Conservation (phyloP, 2,329 filamentous ascomycete species). For the Fonsecaea nubica region DNA sequence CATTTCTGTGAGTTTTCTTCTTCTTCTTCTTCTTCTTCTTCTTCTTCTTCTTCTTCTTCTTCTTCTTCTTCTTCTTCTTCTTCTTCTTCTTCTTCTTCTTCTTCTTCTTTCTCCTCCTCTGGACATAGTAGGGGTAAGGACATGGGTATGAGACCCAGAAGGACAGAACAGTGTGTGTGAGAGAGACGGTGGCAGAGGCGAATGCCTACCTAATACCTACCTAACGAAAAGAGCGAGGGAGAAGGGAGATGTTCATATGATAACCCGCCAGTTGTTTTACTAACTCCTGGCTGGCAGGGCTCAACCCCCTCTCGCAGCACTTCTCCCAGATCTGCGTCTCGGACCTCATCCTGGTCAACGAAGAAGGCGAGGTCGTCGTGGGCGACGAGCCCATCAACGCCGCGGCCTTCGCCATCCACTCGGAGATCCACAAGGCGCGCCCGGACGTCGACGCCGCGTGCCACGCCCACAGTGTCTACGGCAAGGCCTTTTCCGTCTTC, state of each 20-base stretch:
- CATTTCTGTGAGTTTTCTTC: constrained; percentile 45
- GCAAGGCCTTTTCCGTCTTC: constrained; percentile 57
- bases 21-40: no score
- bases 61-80: no score
- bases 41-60: no score
- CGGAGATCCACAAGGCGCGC: constrained; percentile 62
- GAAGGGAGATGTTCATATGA: no score
- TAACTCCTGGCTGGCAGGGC: constrained; percentile 39
- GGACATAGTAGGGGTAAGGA: no score
- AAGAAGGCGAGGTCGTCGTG: constrained; percentile 50
- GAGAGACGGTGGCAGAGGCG: neutral
- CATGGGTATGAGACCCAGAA: neutral
- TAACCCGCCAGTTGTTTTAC: neutral
- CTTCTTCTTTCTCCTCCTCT: no score
- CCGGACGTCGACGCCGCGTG: constrained; percentile 52
- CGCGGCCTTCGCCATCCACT: constrained; percentile 57
- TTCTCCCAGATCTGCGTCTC: constrained; percentile 52
- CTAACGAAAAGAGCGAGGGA: no score
- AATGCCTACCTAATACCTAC: no score
- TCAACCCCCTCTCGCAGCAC: constrained; percentile 54
- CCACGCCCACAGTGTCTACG: constrained; percentile 51
- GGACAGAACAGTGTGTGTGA: neutral
- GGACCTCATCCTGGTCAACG: constrained; percentile 54
- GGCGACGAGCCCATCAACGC: constrained; percentile 54
- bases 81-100: no score